These are phyloP conservation scores for Leucosporidium creatinivorum DNA, from an alignment of 768 basidiomycete species.

Conservation along the genomic window DNA sequence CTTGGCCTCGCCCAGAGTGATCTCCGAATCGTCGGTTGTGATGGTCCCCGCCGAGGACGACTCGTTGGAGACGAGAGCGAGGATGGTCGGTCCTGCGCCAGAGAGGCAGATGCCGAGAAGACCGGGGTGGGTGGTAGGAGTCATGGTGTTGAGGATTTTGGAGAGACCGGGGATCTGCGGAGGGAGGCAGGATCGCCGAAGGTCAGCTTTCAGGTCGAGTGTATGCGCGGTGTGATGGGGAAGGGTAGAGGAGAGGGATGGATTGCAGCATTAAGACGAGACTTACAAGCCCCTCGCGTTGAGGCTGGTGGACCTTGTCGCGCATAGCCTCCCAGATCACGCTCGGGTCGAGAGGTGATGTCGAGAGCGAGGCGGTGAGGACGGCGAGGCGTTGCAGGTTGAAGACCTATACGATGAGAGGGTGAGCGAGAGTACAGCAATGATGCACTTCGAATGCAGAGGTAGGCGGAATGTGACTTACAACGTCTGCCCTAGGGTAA, in stretches of 20 bases:
- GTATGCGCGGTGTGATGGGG: background rate
- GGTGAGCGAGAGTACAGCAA: background rate
- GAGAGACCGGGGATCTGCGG: conserved; percentile 87
- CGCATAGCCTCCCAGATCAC: conserved; percentile 99
- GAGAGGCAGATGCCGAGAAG: conserved; percentile 94
- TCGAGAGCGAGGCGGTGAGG: conserved; percentile 83
- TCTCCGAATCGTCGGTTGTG: conserved; percentile 14
- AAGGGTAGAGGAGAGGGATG: background rate
- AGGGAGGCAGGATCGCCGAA: background rate
- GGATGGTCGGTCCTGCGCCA: conserved; percentile 93
- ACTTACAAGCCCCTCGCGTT: conserved; percentile 61
- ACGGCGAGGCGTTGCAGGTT: conserved; percentile 95
- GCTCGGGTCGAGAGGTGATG: conserved; percentile 82
- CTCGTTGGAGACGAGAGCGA: conserved; percentile 65
- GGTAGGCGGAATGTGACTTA: conserved; percentile 45
- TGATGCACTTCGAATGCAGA: too few species aligned
- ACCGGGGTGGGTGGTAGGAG: conserved; percentile 84
- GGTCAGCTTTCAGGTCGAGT: background rate
- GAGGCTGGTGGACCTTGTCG: conserved; percentile 94
- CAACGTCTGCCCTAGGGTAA: conserved; percentile 86
- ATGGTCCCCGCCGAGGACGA: conserved; percentile 2
- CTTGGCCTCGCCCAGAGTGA: conserved; percentile 13
- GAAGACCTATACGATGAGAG: conserved; percentile 61
- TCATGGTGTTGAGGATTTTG: conserved; percentile 79
- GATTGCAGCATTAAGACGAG: background rate